Base-by-base conservation (phyloP, 306 rosid species). In the Cicer bijugum region DNA sequence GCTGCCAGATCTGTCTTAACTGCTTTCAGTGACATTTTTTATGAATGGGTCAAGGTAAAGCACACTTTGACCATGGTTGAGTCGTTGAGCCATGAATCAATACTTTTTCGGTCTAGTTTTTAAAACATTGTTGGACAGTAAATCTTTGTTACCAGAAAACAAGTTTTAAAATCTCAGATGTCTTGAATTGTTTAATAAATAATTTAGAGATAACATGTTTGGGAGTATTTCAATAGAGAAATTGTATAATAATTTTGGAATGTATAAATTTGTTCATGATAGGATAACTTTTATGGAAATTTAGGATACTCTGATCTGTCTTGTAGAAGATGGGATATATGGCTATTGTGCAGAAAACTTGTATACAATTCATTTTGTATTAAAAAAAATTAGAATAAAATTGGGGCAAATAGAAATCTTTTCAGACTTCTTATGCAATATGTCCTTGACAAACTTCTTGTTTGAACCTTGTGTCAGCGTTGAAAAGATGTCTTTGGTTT, bases 401-500 rank as follows among this genome's bases (percentile, higher is more conserved):
- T 5, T 12, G 52, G 52, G 16, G 7, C 2, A 47, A 5, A 12
- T 47, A 47, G 15, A 43, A 7, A 8, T 3, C 35, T 39, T 65
- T 10, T 23, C n/a, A 4, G 16, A 8, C 47, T 17, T 39, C 9
- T 64, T 46, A 61, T 17, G 38, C 19, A 17, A 57, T 47, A 16
- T 35, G 20, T 52, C 28, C 9, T 55, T 82, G 69, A 88, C 80
- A 60, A 67, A 60, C 8, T 77, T 55, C 39, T 17, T 74, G 15
- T 40, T 40, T 37, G n/a, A 68, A 59, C 61, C 20, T 66, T 84
- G 45, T 85, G 51, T 74, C 88, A 94, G 97, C 96, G 81, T 82
- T 89, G 88, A 86, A 91, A 91, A 74, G 97, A 94, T 81, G 83
- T 85, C 7, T 76, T 88, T 73, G 97, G 98, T 77, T 88, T 86